Conservation (phyloP, 352 stramenopile species). For the Pythium dissotocum region DNA sequence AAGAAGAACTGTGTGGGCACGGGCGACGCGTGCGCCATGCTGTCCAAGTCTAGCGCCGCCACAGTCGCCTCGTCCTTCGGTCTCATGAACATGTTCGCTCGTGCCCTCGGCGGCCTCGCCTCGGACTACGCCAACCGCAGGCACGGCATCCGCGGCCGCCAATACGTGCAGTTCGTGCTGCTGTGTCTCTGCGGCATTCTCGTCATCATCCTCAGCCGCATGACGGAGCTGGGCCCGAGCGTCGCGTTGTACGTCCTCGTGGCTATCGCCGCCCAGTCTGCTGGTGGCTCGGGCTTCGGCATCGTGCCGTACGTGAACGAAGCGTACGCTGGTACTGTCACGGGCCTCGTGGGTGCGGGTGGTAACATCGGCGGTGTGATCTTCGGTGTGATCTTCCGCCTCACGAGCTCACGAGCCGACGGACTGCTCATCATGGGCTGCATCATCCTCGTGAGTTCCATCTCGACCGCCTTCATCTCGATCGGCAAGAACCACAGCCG, state of each 20-base stretch:
- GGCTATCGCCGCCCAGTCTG: slow-evolving; percentile 88
- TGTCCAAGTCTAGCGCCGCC: slow-evolving; percentile 67
- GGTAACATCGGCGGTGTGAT: slow-evolving; percentile 74
- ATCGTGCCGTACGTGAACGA: slow-evolving; percentile 80
- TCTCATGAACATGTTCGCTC: slow-evolving; percentile 94
- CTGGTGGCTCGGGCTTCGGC: slow-evolving; percentile 63
- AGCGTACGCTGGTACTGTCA: slow-evolving; percentile 62
- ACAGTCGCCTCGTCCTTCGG: slow-evolving; percentile 92
- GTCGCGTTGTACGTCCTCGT: slow-evolving; percentile 92
- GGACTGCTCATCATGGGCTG: slow-evolving; percentile 57
- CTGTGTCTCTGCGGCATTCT: slow-evolving; percentile 76
- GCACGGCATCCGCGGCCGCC: slow-evolving; percentile 89
- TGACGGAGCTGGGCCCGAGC: slow-evolving; percentile 62
- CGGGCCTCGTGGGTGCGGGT: slow-evolving; percentile 61
- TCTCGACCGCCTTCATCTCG: slow-evolving; percentile 45
- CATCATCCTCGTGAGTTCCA: slow-evolving; percentile 53
- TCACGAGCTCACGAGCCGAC: slow-evolving; percentile 31
- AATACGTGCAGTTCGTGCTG: slow-evolving; percentile 81
- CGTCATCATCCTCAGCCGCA: slow-evolving; percentile 88
- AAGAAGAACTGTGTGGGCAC: slow-evolving; percentile 46
- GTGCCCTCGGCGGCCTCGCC: slow-evolving; percentile 82
- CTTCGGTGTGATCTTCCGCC: slow-evolving; percentile 70
- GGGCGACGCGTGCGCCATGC: slow-evolving; percentile 35
- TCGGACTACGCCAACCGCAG: slow-evolving; percentile 85
- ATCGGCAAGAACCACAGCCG: slow-evolving; percentile 40